Percentiles rank a stretch among this genome's conserved stretches.
These are phyloP conservation scores for Candida insectorum DNA, from an alignment of 805 yeast genomes.

Conservation along the genomic window DNA sequence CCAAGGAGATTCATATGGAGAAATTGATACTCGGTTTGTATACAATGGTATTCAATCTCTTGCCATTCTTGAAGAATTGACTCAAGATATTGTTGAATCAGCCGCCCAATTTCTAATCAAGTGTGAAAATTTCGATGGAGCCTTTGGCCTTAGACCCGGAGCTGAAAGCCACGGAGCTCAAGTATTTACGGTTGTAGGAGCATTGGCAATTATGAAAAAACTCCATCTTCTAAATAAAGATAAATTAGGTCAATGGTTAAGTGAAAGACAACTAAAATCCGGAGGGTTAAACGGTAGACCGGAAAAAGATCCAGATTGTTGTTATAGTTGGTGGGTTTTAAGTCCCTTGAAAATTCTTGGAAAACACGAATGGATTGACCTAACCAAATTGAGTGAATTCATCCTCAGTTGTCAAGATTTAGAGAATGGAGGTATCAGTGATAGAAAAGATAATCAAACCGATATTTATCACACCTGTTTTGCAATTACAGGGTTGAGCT, in stretches of 20 bases:
- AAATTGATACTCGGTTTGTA: conserved; percentile 87
- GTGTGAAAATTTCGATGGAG: conserved; percentile 94
- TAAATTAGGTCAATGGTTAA: conserved; percentile 75
- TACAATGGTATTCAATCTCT: conserved; percentile 77
- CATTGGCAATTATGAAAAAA: conserved; percentile 64
- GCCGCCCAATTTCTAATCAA: conserved; percentile 62
- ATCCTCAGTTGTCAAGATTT: conserved; percentile 76
- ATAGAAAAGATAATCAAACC: conserved; percentile 83
- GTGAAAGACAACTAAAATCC: conserved; percentile 76
- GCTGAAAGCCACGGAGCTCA: conserved; percentile 96
- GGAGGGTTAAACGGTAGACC: conserved; percentile 98
- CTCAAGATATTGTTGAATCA: conserved; percentile 50
- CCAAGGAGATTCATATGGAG: conserved; percentile 89
- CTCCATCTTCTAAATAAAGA: conserved; percentile 43
- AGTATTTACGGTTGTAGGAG: conserved; percentile 80
- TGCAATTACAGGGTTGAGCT: conserved; percentile 83
- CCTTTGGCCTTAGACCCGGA: conserved; percentile 90
- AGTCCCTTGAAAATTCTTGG: conserved; percentile 68
- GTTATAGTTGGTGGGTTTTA: conserved; percentile 97
- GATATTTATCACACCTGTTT: conserved; percentile 93
- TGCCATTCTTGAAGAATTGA: conserved; percentile 63
- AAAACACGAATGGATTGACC: conserved; percentile 75
- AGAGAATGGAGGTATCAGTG: conserved; percentile 85
- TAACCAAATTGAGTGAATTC: conserved; percentile 55
- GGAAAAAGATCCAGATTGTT: conserved; percentile 93